Conservation (phyloP, 306 rosid genomes). For the Dryas drummondii region DNA sequence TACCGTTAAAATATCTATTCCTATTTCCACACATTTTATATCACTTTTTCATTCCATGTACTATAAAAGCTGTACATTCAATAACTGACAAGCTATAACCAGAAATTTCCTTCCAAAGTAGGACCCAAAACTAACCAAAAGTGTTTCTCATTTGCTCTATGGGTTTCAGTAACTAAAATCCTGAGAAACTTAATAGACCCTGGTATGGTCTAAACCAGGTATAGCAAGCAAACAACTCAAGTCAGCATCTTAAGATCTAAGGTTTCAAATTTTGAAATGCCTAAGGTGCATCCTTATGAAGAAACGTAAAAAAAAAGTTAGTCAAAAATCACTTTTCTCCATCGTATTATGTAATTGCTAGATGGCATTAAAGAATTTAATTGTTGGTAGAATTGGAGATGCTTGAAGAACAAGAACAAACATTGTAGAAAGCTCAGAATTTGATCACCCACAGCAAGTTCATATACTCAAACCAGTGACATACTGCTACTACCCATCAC, state of each 20-base stretch:
- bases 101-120: neutral
- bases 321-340: neutral
- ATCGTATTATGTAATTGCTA: neutral
- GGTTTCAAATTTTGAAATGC: neutral
- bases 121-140: conserved; percentile 2
- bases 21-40: neutral
- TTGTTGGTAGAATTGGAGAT: neutral
- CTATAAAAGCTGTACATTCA: neutral
- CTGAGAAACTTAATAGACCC: neutral
- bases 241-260: neutral
- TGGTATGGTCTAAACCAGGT: neutral
- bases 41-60: neutral
- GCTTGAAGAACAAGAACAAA: neutral
- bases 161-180: neutral
- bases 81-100: neutral
- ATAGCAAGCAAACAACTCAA: neutral
- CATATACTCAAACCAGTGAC: neutral
- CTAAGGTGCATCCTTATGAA: neutral
- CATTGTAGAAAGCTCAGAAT: neutral
- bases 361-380: neutral
- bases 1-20: neutral
- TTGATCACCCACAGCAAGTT: neutral
- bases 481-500: neutral
- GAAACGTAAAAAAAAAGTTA: neutral
- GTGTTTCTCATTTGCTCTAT: neutral